phyloP scores from a whole-genome alignment of 345 rosid genomes.

The Euphorbia pulcherrima region DNA sequence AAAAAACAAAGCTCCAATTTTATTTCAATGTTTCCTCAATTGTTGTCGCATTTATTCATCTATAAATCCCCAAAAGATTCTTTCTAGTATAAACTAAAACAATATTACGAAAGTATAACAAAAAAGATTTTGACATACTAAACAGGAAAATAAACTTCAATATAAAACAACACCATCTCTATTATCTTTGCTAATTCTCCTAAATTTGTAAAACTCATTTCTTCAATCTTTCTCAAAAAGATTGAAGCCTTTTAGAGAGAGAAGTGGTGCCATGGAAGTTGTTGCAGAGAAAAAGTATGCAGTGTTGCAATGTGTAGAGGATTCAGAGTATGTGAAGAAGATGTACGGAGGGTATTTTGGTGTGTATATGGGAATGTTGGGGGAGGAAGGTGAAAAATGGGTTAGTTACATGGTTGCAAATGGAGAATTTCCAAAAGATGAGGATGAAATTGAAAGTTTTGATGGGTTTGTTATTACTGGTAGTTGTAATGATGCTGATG shows the following conservation, averaged over 20 bases:
- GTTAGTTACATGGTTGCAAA: constrained; percentile 35
- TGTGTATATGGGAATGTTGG: constrained; percentile 48
- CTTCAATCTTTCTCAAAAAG: neutral
- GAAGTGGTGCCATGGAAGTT: constrained; percentile 8
- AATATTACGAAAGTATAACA: no score
- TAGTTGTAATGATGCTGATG: constrained; percentile 64
- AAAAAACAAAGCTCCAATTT: no score
- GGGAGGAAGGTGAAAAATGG: constrained; percentile 63
- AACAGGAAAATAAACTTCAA: no score
- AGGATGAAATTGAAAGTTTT: constrained; percentile 34
- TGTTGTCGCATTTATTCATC: no score
- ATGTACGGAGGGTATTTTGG: constrained; percentile 54
- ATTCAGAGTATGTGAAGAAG: constrained; percentile 55
- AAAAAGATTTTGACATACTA: no score
- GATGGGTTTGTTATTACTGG: constrained; percentile 70
- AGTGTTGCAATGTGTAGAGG: constrained; percentile 63
- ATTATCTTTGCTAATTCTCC: constrained; percentile 1
- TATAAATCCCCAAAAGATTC: no score
- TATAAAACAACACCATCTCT: neutral
- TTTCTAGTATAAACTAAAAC: no score
- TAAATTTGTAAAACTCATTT: neutral
- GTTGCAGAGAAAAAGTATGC: constrained; percentile 41
- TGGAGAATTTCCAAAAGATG: constrained; percentile 59
- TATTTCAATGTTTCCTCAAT: no score
- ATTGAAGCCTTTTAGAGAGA: neutral